Percentiles rank a stretch among this genome's conserved stretches.
Evolutionary conservation across 2,329 filamentous ascomycete genomes (phyloP).

Genomic region (Penicillium sp.): DNA sequence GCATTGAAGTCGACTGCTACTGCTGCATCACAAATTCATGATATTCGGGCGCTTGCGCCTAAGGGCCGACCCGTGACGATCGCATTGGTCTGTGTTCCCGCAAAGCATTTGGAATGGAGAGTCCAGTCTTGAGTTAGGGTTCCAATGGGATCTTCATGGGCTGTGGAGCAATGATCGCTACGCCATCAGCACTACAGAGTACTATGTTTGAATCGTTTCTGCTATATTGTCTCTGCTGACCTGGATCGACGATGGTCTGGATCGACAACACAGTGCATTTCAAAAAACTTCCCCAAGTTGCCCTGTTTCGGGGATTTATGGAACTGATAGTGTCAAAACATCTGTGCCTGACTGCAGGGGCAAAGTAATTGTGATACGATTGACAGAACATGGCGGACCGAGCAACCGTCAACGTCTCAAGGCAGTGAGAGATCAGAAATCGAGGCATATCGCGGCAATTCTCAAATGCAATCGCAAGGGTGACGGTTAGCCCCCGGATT

Average conservation of each 20-base stretch:
- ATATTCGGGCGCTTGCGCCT: neutral
- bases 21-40: neutral
- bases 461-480: neutral
- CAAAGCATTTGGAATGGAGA: neutral
- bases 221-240: too few relatives aligned
- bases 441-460: neutral
- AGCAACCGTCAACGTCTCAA: too few relatives aligned
- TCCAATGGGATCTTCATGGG: neutral
- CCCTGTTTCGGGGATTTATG: too few relatives aligned
- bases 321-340: too few relatives aligned
- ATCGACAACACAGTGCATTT: too few relatives aligned
- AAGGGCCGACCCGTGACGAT: conserved; percentile 11
- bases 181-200: neutral
- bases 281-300: too few relatives aligned
- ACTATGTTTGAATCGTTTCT: too few relatives aligned
- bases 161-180: neutral
- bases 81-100: neutral
- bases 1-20: neutral
- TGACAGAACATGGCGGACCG: too few relatives aligned
- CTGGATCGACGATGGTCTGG: too few relatives aligned
- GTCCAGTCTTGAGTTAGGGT: neutral
- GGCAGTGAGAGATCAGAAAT: neutral
- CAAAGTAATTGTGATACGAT: too few relatives aligned
- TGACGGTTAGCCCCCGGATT: neutral
- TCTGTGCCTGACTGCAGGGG: too few relatives aligned